phyloP scores from a whole-genome alignment of 805 yeast species.

The Metschnikowia orientalis region DNA sequence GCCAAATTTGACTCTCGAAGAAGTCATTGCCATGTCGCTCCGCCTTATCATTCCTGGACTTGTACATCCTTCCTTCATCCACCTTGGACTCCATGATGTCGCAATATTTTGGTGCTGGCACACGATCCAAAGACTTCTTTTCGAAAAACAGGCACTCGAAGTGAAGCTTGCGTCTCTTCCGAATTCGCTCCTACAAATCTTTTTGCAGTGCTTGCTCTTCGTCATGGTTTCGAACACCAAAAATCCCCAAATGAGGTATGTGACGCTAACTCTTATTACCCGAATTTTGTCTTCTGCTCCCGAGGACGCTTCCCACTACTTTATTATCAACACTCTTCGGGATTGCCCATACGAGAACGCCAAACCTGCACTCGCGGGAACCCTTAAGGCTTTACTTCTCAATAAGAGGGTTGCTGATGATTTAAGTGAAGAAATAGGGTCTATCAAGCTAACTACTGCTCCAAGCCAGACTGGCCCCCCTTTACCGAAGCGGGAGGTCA shows the following conservation, averaged over 20 bases:
- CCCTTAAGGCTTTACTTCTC: slow-evolving; percentile 62
- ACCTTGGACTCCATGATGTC: slow-evolving; percentile 24
- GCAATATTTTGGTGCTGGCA: slow-evolving; percentile 38
- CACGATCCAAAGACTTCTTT: slow-evolving; percentile 22
- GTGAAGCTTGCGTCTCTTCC: slow-evolving; percentile 32
- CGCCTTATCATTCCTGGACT: slow-evolving; percentile 34
- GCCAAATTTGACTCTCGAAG: slow-evolving; percentile 12
- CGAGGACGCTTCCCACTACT: slow-evolving; percentile 53
- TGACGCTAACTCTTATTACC: slow-evolving; percentile 58
- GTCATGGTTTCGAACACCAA: slow-evolving; percentile 8
- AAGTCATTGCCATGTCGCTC: slow-evolving; percentile 21
- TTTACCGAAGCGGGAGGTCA: slow-evolving; percentile 15
- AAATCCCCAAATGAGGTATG: slow-evolving; percentile 30
- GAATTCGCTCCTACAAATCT: slow-evolving; percentile 24
- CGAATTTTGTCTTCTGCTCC: slow-evolving; percentile 56
- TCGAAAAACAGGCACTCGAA: slow-evolving; percentile 18
- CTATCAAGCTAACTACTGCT: slow-evolving; percentile 9
- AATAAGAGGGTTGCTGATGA: slow-evolving; percentile 14
- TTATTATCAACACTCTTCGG: slow-evolving; percentile 58
- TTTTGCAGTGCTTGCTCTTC: slow-evolving; percentile 29
- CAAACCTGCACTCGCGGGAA: slow-evolving; percentile 57
- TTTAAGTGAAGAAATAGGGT: slow-evolving; percentile 11
- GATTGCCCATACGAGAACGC: slow-evolving; percentile 63
- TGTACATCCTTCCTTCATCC: slow-evolving; percentile 23
- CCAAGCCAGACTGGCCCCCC: slow-evolving; percentile 24